These are phyloP conservation scores for Pseudogymnoascus sp. DNA, from an alignment of 2,329 filamentous ascomycete species.

Conservation along the genomic window DNA sequence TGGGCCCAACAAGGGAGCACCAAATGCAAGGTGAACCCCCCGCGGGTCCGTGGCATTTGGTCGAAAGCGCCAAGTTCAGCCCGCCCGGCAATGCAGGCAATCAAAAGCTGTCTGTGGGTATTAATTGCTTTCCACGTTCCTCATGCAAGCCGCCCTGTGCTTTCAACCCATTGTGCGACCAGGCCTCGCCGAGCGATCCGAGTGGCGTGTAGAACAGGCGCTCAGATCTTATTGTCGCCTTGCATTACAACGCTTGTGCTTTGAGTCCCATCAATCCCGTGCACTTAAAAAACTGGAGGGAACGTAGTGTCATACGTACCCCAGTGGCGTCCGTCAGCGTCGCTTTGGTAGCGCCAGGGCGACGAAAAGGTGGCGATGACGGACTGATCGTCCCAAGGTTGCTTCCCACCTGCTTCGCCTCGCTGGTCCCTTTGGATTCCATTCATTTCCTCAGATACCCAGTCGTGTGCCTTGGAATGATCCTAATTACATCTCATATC, in stretches of 20 bases:
- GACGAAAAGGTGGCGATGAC: background rate
- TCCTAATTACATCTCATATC: background rate
- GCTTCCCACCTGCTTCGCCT: background rate
- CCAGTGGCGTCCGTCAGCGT: background rate
- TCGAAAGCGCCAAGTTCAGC: background rate
- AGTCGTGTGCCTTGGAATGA: slow-evolving; percentile 2
- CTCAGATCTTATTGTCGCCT: background rate
- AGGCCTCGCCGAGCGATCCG: background rate
- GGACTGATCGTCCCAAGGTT: slow-evolving; percentile 7
- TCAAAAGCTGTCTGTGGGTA: slow-evolving; percentile 4
- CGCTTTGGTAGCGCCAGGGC: background rate
- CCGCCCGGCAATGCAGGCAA: slow-evolving; percentile 5
- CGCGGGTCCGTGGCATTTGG: background rate
- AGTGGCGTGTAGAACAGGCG: background rate
- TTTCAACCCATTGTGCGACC: background rate
- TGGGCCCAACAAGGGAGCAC: background rate
- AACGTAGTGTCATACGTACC: background rate
- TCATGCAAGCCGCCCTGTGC: slow-evolving; percentile 1
- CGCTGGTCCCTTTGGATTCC: background rate
- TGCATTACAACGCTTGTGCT: background rate
- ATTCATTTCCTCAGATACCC: background rate
- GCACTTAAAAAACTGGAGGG: background rate
- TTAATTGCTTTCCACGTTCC: slow-evolving; percentile 1
- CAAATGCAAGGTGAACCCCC: background rate
- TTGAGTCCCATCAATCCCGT: background rate